Evolutionary conservation across 2,329 filamentous ascomycete species (phyloP).

Genomic region (Diaporthe amygdali): DNA sequence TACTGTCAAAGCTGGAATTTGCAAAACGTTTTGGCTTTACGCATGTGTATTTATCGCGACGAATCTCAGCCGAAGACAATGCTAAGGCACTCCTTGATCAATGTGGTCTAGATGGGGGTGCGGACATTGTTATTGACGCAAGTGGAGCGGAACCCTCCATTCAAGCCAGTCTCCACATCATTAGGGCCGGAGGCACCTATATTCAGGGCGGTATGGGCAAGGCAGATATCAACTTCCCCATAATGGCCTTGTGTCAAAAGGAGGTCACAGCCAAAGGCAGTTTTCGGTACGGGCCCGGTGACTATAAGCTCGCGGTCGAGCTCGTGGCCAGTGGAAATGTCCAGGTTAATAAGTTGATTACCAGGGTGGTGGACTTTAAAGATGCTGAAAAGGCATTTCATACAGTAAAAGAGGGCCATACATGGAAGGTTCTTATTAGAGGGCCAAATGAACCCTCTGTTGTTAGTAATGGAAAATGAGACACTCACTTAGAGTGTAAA

Average conservation of each 20-base stretch:
- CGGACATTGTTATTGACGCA: conserved; percentile 81
- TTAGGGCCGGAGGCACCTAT: conserved; percentile 75
- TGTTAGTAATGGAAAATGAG: too few species aligned
- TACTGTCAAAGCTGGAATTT: conserved; percentile 78
- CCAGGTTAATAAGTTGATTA: conserved; percentile 82
- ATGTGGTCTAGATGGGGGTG: conserved; percentile 68
- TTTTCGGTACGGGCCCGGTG: conserved; percentile 87
- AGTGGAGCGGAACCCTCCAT: conserved; percentile 80
- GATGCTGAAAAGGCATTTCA: conserved; percentile 86
- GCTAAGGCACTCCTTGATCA: conserved; percentile 69
- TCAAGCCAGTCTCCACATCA: conserved; percentile 73
- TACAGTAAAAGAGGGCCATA: conserved; percentile 83
- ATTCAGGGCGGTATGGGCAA: conserved; percentile 92
- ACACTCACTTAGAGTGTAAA: too few species aligned
- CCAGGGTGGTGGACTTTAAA: conserved; percentile 76
- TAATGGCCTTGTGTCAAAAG: conserved; percentile 87
- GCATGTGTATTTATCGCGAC: conserved; percentile 69
- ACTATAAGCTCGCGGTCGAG: conserved; percentile 84
- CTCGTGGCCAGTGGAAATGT: conserved; percentile 76
- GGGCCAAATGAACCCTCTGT: conserved; percentile 72
- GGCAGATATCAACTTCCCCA: conserved; percentile 86
- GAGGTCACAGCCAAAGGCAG: conserved; percentile 86
- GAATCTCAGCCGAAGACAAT: conserved; percentile 72
- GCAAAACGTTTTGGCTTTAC: conserved; percentile 77
- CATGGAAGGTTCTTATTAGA: conserved; percentile 71